Evolutionary conservation across 345 rosid genomes (phyloP), one percentile per base, ranked within the genome.

Genomic region (Populus alba): DNA sequence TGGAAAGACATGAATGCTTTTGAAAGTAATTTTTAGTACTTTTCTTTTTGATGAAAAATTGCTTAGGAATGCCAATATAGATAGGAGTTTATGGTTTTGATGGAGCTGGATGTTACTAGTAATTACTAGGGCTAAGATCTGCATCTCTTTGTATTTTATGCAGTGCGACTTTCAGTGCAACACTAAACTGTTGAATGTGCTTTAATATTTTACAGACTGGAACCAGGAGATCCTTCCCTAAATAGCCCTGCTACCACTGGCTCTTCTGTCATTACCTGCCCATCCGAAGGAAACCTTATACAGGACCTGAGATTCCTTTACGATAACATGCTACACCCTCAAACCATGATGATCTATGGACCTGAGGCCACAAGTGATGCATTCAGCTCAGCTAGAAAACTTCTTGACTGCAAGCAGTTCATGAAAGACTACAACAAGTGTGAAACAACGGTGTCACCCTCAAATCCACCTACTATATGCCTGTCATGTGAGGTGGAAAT

Each of bases 371-470:
- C 77, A 7, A 76, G 78, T 51, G 80, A 75, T 71, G 72, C 72
- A 8, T 71, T 74, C 33, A 83, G 76, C 41, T 85, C 91, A 59
- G 92, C 91, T 12, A 81, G 78, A 57, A 91, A 85, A 75, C 86
- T 91, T n/a, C 88, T 91, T 8, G 95, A 91, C 78, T 90, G 95
- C 90, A 91, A 91, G 88, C 91, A 90, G 79, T 91, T 91, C 76
- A 61, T 90, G 78, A 91, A 90, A 75, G 87, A 86, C 70, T 91
- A 90, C 75, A 57, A 3, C 29, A 73, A 75, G 41, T 81, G 72
- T 31, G 89, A 84, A 25, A 81, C 62, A 72, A 47, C 49, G 3
- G 55, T 74, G 13, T 13, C 76, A 29, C 23, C n/a, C 7, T 31
- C 66, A 69, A 74, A 78, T 35, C 78, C 77, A 3, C 73, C 33